These are phyloP conservation scores for Apiosordaria backusii DNA, from an alignment of 495 filamentous ascomycete species.

Conservation along the genomic window DNA sequence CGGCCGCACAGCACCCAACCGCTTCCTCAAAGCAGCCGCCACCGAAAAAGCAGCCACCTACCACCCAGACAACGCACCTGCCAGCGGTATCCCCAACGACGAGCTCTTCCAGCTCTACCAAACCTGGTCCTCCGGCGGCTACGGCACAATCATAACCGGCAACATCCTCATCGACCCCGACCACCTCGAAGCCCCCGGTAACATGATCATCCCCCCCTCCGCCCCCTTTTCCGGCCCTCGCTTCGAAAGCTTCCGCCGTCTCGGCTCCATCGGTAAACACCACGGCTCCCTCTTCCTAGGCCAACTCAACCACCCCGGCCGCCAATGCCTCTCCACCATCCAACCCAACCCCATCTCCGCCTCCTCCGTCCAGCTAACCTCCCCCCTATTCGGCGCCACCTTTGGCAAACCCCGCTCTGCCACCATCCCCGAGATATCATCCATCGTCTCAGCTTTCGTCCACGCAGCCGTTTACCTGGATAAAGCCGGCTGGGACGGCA, in stretches of 20 bases:
- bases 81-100: slow-evolving; percentile 55
- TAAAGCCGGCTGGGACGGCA: slow-evolving; percentile 57
- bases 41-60: slow-evolving; percentile 58
- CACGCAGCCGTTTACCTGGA: slow-evolving; percentile 56
- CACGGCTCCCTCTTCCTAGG: slow-evolving; percentile 54
- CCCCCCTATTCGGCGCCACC: slow-evolving; percentile 14
- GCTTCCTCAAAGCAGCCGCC: slow-evolving; percentile 63
- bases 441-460: slow-evolving; percentile 50
- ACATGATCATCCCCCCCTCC: slow-evolving; percentile 52
- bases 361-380: slow-evolving; percentile 55
- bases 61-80: slow-evolving; percentile 44
- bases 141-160: slow-evolving; percentile 58
- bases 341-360: slow-evolving; percentile 58
- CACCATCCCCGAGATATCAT: slow-evolving; percentile 47
- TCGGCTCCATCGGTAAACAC: slow-evolving; percentile 48
- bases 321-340: slow-evolving; percentile 48
- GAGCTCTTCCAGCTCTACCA: slow-evolving; percentile 57
- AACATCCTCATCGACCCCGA: slow-evolving; percentile 60
- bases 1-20: slow-evolving; percentile 52
- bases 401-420: slow-evolving; percentile 37
- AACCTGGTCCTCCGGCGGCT: slow-evolving; percentile 56
- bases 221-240: slow-evolving; percentile 49
- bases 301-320: slow-evolving; percentile 62
- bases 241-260: slow-evolving; percentile 55
- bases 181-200: slow-evolving; percentile 56